Evolutionary conservation across 257 asterid genomes (phyloP).

Genomic region (Leonotis leonurus): DNA sequence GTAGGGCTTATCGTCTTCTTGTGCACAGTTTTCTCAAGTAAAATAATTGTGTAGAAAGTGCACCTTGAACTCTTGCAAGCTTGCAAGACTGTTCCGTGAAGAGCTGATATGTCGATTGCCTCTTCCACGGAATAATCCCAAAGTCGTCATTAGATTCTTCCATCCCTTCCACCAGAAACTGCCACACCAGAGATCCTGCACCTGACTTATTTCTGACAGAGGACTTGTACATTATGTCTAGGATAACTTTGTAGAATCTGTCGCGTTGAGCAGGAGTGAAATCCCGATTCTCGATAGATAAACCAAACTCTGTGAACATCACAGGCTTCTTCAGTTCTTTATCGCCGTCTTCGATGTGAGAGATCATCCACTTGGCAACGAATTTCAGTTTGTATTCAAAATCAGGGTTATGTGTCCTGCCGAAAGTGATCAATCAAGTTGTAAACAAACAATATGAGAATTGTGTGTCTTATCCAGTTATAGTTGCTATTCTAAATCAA

Average conservation of each 20-base stretch:
- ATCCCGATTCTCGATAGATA: constrained; percentile 64
- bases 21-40: constrained; percentile 62
- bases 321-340: constrained; percentile 80
- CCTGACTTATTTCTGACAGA: constrained; percentile 59
- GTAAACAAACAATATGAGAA: neutral
- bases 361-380: constrained; percentile 75
- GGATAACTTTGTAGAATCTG: constrained; percentile 56
- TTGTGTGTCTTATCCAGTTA: neutral
- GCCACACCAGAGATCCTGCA: constrained; percentile 90
- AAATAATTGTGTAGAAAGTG: constrained; percentile 59
- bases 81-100: constrained; percentile 77
- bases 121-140: constrained; percentile 85
- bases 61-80: constrained; percentile 83
- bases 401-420: constrained; percentile 71
- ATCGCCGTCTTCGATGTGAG: constrained; percentile 99
- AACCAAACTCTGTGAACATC: constrained; percentile 84
- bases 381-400: constrained; percentile 67
- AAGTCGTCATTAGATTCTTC: constrained; percentile 83
- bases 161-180: constrained; percentile 87
- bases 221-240: constrained; percentile 67
- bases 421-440: constrained; percentile 5
- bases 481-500: no score
- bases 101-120: constrained; percentile 51
- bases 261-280: constrained; percentile 66
- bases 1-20: constrained; percentile 11